Evolutionary conservation across 257 asterid species (phyloP).

Genomic region (Salvia miltiorrhiza): DNA sequence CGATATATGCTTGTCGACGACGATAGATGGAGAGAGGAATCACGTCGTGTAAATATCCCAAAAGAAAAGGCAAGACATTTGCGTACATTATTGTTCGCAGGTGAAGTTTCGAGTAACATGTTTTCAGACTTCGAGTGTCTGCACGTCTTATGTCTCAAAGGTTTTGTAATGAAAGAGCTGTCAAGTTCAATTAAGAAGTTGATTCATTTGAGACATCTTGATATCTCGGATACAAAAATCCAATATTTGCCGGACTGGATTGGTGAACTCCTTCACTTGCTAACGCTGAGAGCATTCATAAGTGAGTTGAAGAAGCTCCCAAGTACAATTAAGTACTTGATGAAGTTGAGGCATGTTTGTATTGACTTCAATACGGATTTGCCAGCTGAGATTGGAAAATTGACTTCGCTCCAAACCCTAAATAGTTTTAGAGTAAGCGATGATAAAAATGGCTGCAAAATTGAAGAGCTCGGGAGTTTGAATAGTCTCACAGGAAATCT

Average conservation of each 20-base stretch:
- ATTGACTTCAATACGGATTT: no score
- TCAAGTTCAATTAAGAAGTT: background rate
- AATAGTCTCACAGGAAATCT: background rate
- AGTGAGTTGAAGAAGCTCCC: constrained; percentile 16
- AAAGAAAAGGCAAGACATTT: background rate
- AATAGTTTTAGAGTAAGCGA: background rate
- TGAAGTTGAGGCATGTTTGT: constrained; percentile 5
- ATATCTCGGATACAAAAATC: background rate
- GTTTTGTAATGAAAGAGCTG: background rate
- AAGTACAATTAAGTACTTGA: background rate
- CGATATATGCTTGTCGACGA: no score
- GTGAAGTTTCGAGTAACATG: background rate
- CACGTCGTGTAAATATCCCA: background rate
- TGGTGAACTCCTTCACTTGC: no score
- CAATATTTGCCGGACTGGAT: no score
- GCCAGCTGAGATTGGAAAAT: no score
- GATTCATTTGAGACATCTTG: background rate
- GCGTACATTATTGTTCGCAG: background rate
- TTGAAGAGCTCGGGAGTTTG: background rate
- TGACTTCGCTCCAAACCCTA: no score
- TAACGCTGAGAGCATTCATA: background rate
- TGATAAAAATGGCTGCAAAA: background rate
- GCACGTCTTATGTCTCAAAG: background rate
- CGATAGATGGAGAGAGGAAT: no score
- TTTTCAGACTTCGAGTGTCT: background rate